Evolutionary conservation across 2,329 filamentous ascomycete genomes (phyloP), one percentile per base, ranked within the genome.

Genomic region (Cytospora leucostoma): DNA sequence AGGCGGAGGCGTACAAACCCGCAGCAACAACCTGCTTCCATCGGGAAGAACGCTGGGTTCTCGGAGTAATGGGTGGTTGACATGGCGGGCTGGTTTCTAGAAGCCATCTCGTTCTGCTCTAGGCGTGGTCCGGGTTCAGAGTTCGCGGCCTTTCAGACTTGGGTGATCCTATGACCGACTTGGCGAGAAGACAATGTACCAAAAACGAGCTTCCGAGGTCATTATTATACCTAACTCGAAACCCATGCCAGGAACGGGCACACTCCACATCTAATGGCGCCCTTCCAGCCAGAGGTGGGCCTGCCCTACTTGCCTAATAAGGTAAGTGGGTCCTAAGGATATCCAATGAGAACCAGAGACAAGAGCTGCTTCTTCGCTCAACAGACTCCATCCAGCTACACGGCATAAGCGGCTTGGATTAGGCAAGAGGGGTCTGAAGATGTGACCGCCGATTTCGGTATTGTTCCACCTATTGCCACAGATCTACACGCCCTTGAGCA

Each of bases 1-100:
- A 86, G 79, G 13, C 87, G 76, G 73, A 91, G 89, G 72, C 88
- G 89, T 67, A 89, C 80, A 70, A 89, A 86, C 15, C 87, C 87
- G 73, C 88, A 91, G 59, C 85, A 83, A 73, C 90, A 91, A 63
- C 86, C 87, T 62, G 76, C 75, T 37, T 71, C 62, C 65, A 78
- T 61, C 10, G 67, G 67, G 40, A 68, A 66, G 17, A 55, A 55
- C 13, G 60, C 64, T 2, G 64, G 62, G 7, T 64, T 57, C 19
- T 66, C 44, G 3, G 62, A 54, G 57, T 67, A 67, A 55, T 65
- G 64, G 10, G 60, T 38, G 33, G 38, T 50, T 13, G 38, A 34
- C 7, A 50, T 34, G 57, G 38, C n/a, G 35, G 56, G 19, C 17
- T 44, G 37, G 13, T 59, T 40, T n/a, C 27, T 37, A 33, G 35